Evolutionary conservation across 2,329 filamentous ascomycete genomes (phyloP).

Genomic region (Botrytis sinoallii): DNA sequence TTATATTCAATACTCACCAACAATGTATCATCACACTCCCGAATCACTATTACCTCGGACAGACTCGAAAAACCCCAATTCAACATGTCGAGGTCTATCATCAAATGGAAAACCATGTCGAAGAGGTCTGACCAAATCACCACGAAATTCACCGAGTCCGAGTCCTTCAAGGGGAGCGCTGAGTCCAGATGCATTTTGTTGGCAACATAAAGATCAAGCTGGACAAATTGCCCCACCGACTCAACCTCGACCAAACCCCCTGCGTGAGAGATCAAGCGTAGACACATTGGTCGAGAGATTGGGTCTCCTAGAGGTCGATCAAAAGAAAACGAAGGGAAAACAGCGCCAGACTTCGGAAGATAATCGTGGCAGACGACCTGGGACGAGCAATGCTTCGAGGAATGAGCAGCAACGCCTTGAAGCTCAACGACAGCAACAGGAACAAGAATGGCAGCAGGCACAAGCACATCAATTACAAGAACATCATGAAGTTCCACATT

Average conservation of each 20-base stretch:
- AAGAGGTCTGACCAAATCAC: conserved; percentile 56
- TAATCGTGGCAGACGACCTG: conserved; percentile 13
- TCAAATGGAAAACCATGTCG: conserved; percentile 79
- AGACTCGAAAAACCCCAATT: conserved; percentile 79
- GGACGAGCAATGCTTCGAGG: conserved; percentile 27
- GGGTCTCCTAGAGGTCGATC: conserved; percentile 63
- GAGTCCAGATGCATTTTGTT: conserved; percentile 63
- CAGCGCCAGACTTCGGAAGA: conserved; percentile 25
- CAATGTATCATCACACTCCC: conserved; percentile 69
- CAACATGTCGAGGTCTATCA: conserved; percentile 87
- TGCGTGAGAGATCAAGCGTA: conserved; percentile 65
- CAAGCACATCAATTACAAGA: not conserved
- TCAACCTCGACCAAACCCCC: conserved; percentile 30
- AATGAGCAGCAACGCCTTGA: conserved; percentile 28
- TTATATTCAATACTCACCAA: not conserved
- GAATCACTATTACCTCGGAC: conserved; percentile 74
- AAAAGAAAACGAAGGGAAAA: conserved; percentile 26
- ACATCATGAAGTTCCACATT: not conserved
- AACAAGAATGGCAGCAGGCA: conserved; percentile 6
- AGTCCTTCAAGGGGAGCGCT: conserved; percentile 28
- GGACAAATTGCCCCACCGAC: conserved; percentile 39
- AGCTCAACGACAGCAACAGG: conserved; percentile 17
- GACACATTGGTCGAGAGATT: conserved; percentile 82
- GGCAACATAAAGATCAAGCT: conserved; percentile 87
- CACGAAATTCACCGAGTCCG: conserved; percentile 31